Evolutionary conservation across 1,284 basidiomycete genomes (phyloP).

Genomic region (Tranzscheliella williamsii): DNA sequence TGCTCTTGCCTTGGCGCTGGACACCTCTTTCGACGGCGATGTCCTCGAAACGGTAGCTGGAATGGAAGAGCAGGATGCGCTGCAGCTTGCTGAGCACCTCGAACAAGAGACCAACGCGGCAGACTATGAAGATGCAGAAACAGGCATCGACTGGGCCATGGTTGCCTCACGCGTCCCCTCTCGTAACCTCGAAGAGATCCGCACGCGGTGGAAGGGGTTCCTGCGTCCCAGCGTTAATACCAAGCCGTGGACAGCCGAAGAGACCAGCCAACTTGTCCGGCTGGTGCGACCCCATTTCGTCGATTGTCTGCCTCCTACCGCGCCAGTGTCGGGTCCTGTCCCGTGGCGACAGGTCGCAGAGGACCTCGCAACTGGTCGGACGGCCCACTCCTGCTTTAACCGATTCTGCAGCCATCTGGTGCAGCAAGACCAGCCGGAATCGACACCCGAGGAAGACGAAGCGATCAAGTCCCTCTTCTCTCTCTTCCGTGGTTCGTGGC

Average conservation of each 20-base stretch:
- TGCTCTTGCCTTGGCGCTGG: constrained; percentile 3
- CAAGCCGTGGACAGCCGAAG: constrained; percentile 5
- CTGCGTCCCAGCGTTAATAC: constrained; percentile 25
- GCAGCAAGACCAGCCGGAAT: constrained; percentile 15
- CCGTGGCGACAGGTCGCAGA: constrained; percentile 19
- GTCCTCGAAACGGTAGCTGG: constrained; percentile 9
- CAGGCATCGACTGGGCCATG: constrained; percentile 21
- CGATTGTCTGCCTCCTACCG: too few species aligned
- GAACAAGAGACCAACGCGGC: background rate
- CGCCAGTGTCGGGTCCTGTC: background rate
- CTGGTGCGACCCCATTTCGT: constrained; percentile 9
- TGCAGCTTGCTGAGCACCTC: constrained; percentile 12
- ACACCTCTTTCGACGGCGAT: constrained; percentile 8
- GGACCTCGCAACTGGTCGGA: constrained; percentile 11
- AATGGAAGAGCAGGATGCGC: constrained; percentile 9
- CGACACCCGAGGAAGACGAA: constrained; percentile 14
- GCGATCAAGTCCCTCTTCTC: constrained; percentile 17
- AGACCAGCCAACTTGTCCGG: constrained; percentile 8
- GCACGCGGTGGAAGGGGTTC: constrained; percentile 22
- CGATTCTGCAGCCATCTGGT: constrained; percentile 15
- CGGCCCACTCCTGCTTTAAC: constrained; percentile 25
- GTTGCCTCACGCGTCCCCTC: constrained; percentile 13
- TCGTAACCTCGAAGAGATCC: constrained; percentile 19
- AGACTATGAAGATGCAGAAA: background rate
- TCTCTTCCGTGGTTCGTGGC: constrained; percentile 30